phyloP scores from a whole-genome alignment of 352 stramenopile species.

The Phytophthora megakarya region DNA sequence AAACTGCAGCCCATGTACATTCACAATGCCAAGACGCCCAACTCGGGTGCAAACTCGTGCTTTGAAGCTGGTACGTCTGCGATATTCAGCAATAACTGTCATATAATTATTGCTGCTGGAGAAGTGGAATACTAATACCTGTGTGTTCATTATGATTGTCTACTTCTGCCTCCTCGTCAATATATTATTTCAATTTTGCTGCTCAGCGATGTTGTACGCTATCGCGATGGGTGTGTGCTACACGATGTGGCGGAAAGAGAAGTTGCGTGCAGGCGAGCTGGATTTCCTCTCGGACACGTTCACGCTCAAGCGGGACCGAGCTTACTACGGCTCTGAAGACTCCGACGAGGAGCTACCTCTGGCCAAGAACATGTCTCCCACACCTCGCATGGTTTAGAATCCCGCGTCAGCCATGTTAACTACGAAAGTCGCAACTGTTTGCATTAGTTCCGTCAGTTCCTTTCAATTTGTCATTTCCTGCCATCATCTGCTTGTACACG shows the following conservation, averaged over 20 bases:
- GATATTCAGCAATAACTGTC: not conserved
- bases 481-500: conserved; percentile 3
- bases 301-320: conserved; percentile 52
- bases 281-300: conserved; percentile 50
- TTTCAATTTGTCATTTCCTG: not conserved
- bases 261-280: conserved; percentile 45
- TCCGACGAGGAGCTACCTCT: conserved; percentile 75
- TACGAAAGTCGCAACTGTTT: conserved; percentile 32
- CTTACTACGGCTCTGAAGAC: conserved; percentile 71
- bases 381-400: conserved; percentile 35
- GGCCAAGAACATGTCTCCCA: conserved; percentile 68
- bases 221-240: conserved; percentile 52
- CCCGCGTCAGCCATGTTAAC: conserved; percentile 23
- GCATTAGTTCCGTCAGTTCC: conserved; percentile 14
- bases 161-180: not conserved
- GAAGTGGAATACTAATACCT: conserved; percentile 1
- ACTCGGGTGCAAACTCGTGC: conserved; percentile 70
- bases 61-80: conserved; percentile 73
- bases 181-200: not conserved
- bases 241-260: conserved; percentile 62
- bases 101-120: not conserved
- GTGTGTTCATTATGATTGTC: conserved; percentile 10
- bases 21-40: conserved; percentile 71
- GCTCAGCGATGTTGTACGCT: conserved; percentile 62
- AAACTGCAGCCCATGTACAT: conserved; percentile 81